Evolutionary conservation across 768 basidiomycete species (phyloP).

Genomic region (Mycena pura): DNA sequence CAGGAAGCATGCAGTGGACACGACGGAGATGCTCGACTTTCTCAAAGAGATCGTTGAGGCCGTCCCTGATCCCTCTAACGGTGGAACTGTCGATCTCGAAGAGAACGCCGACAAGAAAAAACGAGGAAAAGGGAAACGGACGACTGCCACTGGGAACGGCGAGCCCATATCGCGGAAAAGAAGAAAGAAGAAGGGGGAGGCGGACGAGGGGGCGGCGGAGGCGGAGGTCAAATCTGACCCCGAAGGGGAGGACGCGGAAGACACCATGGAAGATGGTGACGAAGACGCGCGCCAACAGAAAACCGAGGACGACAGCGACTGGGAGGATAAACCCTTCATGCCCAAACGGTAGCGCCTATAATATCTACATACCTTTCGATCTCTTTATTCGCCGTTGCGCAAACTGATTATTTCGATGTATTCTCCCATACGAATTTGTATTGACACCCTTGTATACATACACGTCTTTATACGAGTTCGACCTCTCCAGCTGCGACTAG

Average conservation of each 20-base stretch:
- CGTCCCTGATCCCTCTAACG: constrained; percentile 87
- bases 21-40: constrained; percentile 90
- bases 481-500: constrained; percentile 75
- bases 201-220: constrained; percentile 23
- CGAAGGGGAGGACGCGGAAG: constrained; percentile 35
- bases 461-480: constrained; percentile 65
- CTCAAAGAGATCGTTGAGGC: constrained; percentile 88
- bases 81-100: constrained; percentile 78
- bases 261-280: constrained; percentile 51
- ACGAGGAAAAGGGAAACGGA: constrained; percentile 60
- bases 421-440: constrained; percentile 21
- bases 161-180: constrained; percentile 50
- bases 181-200: constrained; percentile 43
- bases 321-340: constrained; percentile 52
- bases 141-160: constrained; percentile 47
- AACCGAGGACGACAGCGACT: constrained; percentile 52
- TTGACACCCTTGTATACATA: constrained; percentile 25
- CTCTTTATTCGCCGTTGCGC: constrained; percentile 26
- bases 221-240: constrained; percentile 25
- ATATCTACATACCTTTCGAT: constrained; percentile 22
- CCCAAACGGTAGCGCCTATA: constrained; percentile 40
- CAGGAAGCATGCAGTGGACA: constrained; percentile 93
- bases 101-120: constrained; percentile 70
- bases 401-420: constrained; percentile 12
- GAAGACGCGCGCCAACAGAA: constrained; percentile 39